Evolutionary conservation across 176 grass and related monocot genomes (phyloP).

Genomic region (Hsuehochloa calcarea): DNA sequence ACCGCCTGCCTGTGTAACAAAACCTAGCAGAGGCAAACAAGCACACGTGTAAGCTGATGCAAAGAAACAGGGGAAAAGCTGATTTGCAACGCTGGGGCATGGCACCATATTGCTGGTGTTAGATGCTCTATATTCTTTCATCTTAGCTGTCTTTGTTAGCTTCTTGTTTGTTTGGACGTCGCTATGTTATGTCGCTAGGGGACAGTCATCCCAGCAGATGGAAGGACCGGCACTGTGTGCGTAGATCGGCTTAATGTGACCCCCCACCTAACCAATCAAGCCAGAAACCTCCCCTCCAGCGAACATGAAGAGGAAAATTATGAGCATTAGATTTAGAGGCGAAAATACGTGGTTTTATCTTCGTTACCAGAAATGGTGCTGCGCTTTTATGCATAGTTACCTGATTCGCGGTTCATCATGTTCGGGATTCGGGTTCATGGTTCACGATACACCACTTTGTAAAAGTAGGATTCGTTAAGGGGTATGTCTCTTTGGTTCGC

Average conservation of each 20-base stretch:
- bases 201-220: background rate
- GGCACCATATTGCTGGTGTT: background rate
- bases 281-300: background rate
- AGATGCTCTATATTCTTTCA: background rate
- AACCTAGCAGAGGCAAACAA: background rate
- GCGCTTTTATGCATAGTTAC: background rate
- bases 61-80: background rate
- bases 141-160: background rate
- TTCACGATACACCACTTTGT: no score
- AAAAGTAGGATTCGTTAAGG: no score
- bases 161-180: conserved; percentile 18
- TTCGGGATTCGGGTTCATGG: no score
- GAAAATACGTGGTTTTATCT: background rate
- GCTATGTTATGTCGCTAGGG: conserved; percentile 2
- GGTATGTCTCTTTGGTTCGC: no score
- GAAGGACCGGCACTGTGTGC: conserved; percentile 8
- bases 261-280: conserved; percentile 2
- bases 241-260: background rate
- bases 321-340: background rate
- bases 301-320: background rate
- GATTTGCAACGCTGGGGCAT: background rate
- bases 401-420: no score
- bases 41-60: background rate
- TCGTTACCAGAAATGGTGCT: background rate
- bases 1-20: background rate